Base-by-base conservation (phyloP, 345 rosid genomes). In the Populus alba region DNA sequence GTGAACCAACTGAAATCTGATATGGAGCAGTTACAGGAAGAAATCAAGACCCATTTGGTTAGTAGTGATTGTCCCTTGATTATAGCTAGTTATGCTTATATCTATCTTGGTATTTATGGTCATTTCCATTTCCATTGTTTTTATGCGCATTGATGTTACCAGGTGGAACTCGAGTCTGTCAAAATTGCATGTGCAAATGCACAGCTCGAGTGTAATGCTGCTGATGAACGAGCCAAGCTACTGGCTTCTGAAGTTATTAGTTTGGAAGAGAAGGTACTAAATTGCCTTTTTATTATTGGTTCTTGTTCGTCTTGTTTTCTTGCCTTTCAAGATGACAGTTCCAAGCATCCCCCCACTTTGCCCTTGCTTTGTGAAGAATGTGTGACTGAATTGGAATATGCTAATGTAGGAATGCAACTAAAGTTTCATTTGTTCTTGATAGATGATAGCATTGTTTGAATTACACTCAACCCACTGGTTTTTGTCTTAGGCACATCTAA, bases 191-290 rank as follows among this genome's bases (percentile, higher is more conserved):
- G 84, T 73, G 79, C 88, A 65, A 92, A 90, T 85, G 98, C 89
- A 57, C 94, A 80, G 74, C 89, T 97, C 49, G 97, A 97, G 81
- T 92, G 97, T 77, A 87, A 74, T 81, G 99, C 97, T 65, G 93
- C 97, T 77, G 97, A 97, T 85, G 98, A 92, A 81, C 92, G 98
- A 29, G 92, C 97, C 51, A 92, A 89, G 61, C 87, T 97, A 81
- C 85, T 94, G 85, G 98, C 99, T 80, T 88, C 98, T 70, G 99
- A 97, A 88, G 99, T 94, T 77, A 94, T 97, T 59, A 90, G 94
- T 76, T 91, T 97, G 87, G 99, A 97, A 88, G 99, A 97, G 87
- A 97, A 97, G 98, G 99, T 96, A 88, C 35, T 59, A 27, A 12
- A 23, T 61, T 74, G 49, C n/a, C 45, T 71, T 25, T 35, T 37